Evolutionary conservation across 1,284 basidiomycete species (phyloP).

Genomic region (Ceratobasidium sp.): DNA sequence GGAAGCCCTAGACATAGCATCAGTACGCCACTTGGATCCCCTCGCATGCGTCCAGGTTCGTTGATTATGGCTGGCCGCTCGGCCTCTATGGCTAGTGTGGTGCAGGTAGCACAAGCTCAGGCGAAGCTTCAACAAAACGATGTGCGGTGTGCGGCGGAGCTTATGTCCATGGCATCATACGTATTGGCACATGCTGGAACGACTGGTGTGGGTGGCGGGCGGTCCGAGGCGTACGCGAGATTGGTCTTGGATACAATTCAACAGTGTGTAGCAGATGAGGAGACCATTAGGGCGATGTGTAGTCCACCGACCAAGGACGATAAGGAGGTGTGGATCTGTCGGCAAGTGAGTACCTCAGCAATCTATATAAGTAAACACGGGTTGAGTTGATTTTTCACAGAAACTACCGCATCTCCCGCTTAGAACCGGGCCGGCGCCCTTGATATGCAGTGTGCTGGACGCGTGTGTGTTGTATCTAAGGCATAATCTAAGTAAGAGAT

Average conservation of each 20-base stretch:
- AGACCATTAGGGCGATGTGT: constrained; percentile 60
- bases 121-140: constrained; percentile 31
- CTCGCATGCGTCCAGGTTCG: constrained; percentile 16
- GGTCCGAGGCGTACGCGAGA: constrained; percentile 68
- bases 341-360: constrained; percentile 63
- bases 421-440: constrained; percentile 56
- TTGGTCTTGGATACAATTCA: constrained; percentile 65
- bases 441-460: constrained; percentile 67
- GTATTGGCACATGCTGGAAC: constrained; percentile 70
- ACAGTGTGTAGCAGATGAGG: constrained; percentile 61
- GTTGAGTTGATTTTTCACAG: constrained; percentile 51
- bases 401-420: constrained; percentile 63
- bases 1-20: constrained; percentile 20
- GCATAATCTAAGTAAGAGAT: constrained; percentile 69
- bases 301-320: constrained; percentile 50
- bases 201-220: constrained; percentile 58
- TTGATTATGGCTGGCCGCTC: constrained; percentile 30
- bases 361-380: background rate
- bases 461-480: constrained; percentile 73
- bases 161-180: constrained; percentile 63
- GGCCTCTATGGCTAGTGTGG: constrained; percentile 28
- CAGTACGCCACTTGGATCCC: constrained; percentile 18
- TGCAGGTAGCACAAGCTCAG: constrained; percentile 17
- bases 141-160: constrained; percentile 23
- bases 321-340: constrained; percentile 63